A percentile compares a stretch with the other conserved stretches of the same genome.
phyloP scores from a whole-genome alignment of 345 rosid genomes.

The Populus pruinosa region DNA sequence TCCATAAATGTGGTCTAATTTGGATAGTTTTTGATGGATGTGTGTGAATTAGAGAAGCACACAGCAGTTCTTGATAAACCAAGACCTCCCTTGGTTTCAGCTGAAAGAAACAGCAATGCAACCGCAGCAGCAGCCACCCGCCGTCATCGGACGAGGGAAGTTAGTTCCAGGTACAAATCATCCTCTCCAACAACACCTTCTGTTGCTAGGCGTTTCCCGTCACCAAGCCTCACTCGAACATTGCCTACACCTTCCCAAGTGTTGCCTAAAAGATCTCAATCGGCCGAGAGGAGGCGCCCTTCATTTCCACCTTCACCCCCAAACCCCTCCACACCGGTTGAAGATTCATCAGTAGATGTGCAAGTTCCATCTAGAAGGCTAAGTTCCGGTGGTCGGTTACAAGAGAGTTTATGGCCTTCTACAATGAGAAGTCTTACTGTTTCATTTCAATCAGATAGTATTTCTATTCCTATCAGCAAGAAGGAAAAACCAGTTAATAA shows the following conservation, averaged over 20 bases:
- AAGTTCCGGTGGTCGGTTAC: conserved; percentile 52
- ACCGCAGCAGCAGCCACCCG: conserved; percentile 38
- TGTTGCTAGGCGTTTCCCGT: conserved; percentile 56
- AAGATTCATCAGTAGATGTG: conserved; percentile 53
- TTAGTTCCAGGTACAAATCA: conserved; percentile 82
- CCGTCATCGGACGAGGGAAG: conserved; percentile 61
- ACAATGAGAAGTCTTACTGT: conserved; percentile 97
- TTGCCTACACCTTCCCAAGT: conserved; percentile 42
- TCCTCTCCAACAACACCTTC: conserved; percentile 53
- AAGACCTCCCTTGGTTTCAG: conserved; percentile 61
- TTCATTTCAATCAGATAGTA: conserved; percentile 85
- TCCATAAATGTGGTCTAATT: conserved; percentile 56
- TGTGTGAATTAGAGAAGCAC: conserved; percentile 52
- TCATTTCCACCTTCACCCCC: conserved; percentile 67
- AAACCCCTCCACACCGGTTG: conserved; percentile 67
- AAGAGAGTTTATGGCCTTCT: conserved; percentile 98
- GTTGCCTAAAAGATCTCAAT: conserved; percentile 64
- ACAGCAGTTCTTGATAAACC: conserved; percentile 45
- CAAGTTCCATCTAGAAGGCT: conserved; percentile 59
- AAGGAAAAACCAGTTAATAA: conserved; percentile 67
- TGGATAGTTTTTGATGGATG: conserved; percentile 69
- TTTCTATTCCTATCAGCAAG: conserved; percentile 77
- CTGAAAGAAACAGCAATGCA: conserved; percentile 59
- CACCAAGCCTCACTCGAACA: conserved; percentile 67
- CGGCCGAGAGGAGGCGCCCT: conserved; percentile 90